A percentile compares a stretch with the other conserved stretches of the same genome.
Conservation (phyloP, 345 rosid species). For the Leavenworthia alabamica region DNA sequence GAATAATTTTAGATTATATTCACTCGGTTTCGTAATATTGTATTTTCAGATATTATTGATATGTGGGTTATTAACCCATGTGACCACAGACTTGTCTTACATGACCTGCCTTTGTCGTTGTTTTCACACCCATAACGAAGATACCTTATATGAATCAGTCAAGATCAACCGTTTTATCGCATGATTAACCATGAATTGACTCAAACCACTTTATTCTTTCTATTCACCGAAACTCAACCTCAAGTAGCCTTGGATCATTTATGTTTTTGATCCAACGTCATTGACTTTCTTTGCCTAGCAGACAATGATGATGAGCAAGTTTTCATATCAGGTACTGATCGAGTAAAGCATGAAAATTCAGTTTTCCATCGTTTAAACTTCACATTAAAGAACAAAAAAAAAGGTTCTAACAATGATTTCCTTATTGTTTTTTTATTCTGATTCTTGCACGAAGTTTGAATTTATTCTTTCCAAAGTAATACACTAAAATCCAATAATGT, state of each 20-base stretch:
- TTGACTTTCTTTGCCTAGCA: neutral
- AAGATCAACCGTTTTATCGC: neutral
- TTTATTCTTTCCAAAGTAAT: neutral
- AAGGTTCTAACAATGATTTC: neutral
- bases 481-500: neutral
- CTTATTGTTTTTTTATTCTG: neutral
- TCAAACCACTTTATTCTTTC: neutral
- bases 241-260: neutral
- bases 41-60: no score
- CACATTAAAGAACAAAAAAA: no score
- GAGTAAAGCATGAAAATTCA: neutral
- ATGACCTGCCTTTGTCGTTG: no score
- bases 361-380: neutral
- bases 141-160: no score
- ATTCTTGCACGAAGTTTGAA: neutral
- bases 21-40: no score
- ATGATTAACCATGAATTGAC: neutral
- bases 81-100: no score
- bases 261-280: neutral
- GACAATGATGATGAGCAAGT: neutral
- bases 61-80: no score
- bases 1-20: no score
- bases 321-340: neutral
- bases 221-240: neutral
- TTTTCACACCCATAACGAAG: no score